phyloP scores from a whole-genome alignment of 495 filamentous ascomycete genomes.

The Penicillium chermesinum region DNA sequence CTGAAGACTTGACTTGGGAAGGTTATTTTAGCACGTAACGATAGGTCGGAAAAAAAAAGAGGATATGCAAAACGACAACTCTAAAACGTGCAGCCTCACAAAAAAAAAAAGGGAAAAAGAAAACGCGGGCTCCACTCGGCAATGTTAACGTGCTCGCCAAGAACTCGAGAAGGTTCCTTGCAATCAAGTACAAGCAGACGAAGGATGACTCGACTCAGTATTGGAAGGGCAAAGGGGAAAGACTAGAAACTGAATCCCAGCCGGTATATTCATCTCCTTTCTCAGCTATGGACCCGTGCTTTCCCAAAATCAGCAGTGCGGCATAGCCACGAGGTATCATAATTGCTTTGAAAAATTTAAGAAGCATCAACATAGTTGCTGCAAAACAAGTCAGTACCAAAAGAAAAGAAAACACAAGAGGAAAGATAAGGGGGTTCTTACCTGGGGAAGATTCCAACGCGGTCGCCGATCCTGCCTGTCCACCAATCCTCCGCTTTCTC shows the following conservation, averaged over 20 bases:
- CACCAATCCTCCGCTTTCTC: slow-evolving; percentile 91
- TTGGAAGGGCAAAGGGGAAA: not conserved
- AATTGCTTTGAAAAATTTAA: slow-evolving; percentile 12
- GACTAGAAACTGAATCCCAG: not conserved
- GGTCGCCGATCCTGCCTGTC: slow-evolving; percentile 60
- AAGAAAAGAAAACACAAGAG: not conserved
- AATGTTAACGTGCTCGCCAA: not conserved
- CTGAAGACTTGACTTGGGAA: not conserved
- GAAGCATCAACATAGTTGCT: slow-evolving; percentile 46
- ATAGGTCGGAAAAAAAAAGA: not conserved
- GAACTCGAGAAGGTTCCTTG: slow-evolving; percentile 6
- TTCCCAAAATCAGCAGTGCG: not conserved
- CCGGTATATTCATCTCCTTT: not conserved
- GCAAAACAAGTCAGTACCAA: slow-evolving; percentile 8
- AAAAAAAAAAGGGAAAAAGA: too few species aligned
- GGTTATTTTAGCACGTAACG: not conserved
- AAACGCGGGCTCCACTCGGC: not conserved
- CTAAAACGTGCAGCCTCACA: not conserved
- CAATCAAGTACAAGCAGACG: not conserved
- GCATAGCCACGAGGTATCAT: not conserved
- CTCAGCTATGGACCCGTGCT: not conserved
- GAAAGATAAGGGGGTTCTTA: slow-evolving; percentile 19
- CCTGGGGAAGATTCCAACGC: slow-evolving; percentile 61
- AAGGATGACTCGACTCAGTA: slow-evolving; percentile 5
- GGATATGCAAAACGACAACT: not conserved